Conservation (phyloP, 169 alveolate species). For the Nephromyces sp. region DNA sequence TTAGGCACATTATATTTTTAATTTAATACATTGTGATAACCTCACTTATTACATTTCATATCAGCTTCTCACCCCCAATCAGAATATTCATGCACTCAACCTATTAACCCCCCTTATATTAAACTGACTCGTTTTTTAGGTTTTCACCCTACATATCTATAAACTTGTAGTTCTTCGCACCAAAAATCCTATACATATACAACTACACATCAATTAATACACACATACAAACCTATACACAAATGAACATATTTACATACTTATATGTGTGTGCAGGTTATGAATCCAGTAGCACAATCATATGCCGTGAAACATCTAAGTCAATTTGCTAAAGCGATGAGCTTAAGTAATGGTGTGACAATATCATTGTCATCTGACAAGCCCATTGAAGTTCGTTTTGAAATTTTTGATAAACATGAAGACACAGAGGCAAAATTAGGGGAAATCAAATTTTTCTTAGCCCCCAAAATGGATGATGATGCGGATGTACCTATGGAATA, state of each 20-base stretch:
- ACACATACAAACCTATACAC: neutral
- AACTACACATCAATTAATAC: neutral
- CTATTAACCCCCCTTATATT: too few relatives aligned
- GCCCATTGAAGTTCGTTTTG: slow-evolving; percentile 23
- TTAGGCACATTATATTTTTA: too few relatives aligned
- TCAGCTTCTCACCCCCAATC: too few relatives aligned
- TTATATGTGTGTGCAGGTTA: slow-evolving; percentile 4
- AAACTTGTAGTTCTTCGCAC: too few relatives aligned
- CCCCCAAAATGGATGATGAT: slow-evolving; percentile 40
- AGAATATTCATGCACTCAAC: too few relatives aligned
- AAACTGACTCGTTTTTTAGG: too few relatives aligned
- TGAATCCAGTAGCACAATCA: slow-evolving; percentile 13
- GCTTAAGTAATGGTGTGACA: slow-evolving; percentile 4
- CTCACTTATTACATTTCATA: too few relatives aligned
- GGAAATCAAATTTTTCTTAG: slow-evolving; percentile 24
- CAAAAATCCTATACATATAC: neutral
- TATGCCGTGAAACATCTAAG: slow-evolving; percentile 26
- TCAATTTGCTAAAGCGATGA: slow-evolving; percentile 29
- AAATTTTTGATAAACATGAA: slow-evolving; percentile 14
- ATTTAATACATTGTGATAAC: too few relatives aligned
- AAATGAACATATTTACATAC: neutral
- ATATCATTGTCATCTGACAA: slow-evolving; percentile 8
- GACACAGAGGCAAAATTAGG: slow-evolving; percentile 15
- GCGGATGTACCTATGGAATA: neutral
- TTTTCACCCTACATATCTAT: too few relatives aligned